Evolutionary conservation across 2,329 filamentous ascomycete genomes (phyloP).

Genomic region (Diaporthe citri): DNA sequence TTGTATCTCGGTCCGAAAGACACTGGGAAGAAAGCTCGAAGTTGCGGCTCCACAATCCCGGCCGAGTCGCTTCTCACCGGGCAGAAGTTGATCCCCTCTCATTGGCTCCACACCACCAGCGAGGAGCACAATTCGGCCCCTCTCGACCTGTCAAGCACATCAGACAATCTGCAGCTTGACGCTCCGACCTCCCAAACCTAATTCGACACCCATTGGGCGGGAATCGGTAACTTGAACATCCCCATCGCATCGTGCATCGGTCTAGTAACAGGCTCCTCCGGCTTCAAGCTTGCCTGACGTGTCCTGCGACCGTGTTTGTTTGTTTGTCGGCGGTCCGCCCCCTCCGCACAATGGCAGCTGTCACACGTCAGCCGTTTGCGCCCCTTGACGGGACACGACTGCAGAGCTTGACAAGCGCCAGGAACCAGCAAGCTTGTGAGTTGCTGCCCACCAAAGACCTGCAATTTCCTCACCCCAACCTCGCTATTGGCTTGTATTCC

Average conservation of each 20-base stretch:
- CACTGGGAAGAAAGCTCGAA: not conserved
- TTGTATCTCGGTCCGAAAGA: not conserved
- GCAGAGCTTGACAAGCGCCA: slow-evolving; percentile 78
- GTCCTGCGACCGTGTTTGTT: slow-evolving; percentile 35
- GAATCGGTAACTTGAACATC: not conserved
- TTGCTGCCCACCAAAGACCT: slow-evolving; percentile 40
- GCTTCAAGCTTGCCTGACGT: slow-evolving; percentile 15
- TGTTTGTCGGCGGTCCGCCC: slow-evolving; percentile 15
- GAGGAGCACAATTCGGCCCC: slow-evolving; percentile 32
- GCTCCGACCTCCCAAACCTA: slow-evolving; percentile 34
- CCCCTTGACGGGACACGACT: slow-evolving; percentile 77
- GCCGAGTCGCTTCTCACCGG: slow-evolving; percentile 32
- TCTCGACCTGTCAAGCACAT: slow-evolving; percentile 32
- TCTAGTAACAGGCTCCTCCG: not conserved
- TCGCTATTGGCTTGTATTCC: slow-evolving; percentile 1
- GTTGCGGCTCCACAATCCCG: slow-evolving; percentile 38
- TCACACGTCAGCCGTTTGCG: slow-evolving; percentile 80
- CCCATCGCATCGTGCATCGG: slow-evolving; percentile 30
- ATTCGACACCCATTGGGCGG: slow-evolving; percentile 35
- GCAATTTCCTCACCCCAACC: not conserved
- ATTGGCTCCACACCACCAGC: slow-evolving; percentile 33
- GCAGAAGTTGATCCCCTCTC: slow-evolving; percentile 36
- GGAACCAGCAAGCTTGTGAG: slow-evolving; percentile 83
- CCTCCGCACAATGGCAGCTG: slow-evolving; percentile 62
- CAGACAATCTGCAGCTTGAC: slow-evolving; percentile 35